phyloP scores from a whole-genome alignment of 2,329 filamentous ascomycete genomes.

The Sclerotinia sclerotiorum region DNA sequence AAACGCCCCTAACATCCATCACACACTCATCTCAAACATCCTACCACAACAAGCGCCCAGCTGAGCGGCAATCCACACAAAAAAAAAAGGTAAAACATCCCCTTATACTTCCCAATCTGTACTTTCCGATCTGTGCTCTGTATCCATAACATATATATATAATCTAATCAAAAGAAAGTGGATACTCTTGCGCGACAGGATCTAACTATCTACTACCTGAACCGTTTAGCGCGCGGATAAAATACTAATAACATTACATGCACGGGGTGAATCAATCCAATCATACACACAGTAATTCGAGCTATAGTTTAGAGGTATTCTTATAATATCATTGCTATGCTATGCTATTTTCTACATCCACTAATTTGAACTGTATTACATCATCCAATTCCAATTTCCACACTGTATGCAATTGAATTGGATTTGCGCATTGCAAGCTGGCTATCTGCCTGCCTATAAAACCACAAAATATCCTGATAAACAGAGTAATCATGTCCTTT shows the following conservation, averaged over 20 bases:
- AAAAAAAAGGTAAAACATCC: no score
- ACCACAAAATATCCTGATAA: not conserved
- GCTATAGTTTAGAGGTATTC: not conserved
- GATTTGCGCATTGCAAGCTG: not conserved
- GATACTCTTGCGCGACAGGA: no score
- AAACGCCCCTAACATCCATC: not conserved
- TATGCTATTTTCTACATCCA: not conserved
- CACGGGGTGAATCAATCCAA: no score
- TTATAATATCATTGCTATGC: slow-evolving; percentile 10
- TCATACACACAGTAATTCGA: no score
- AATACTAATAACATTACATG: not conserved
- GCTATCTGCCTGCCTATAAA: not conserved
- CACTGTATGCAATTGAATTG: not conserved
- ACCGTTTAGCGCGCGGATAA: not conserved
- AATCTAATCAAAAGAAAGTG: no score
- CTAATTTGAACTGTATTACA: not conserved
- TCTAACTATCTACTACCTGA: no score
- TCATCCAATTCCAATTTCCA: not conserved
- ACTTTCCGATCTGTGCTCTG: no score
- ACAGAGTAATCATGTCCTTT: not conserved
- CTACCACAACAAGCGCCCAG: no score
- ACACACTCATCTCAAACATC: no score
- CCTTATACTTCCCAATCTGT: no score
- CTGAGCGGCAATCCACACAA: no score
- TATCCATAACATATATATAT: no score